Conservation (phyloP, 2,329 filamentous ascomycete species). For the Ophiostoma novo-ulmi region DNA sequence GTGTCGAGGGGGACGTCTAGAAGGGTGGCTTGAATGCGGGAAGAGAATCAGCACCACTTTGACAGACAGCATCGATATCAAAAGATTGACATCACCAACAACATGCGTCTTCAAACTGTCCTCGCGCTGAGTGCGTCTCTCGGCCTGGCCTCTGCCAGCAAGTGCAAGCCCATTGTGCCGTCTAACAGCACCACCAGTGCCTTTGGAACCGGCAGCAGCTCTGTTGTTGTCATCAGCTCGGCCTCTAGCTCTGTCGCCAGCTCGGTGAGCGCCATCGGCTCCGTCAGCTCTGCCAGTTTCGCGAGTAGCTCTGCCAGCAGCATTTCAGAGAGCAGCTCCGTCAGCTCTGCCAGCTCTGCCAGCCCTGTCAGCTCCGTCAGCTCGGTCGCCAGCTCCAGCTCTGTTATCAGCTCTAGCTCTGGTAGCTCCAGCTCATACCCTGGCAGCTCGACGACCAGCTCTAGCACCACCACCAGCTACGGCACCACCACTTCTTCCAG, state of each 20-base stretch:
- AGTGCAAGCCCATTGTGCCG: constrained; percentile 12
- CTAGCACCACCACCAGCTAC: neutral
- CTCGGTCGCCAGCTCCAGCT: neutral
- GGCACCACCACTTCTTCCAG: neutral
- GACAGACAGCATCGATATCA: neutral
- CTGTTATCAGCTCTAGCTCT: too few species aligned
- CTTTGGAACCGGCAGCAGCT: neutral
- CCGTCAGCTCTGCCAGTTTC: neutral
- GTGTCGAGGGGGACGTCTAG: neutral
- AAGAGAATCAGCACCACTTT: neutral
- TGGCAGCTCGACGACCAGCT: neutral
- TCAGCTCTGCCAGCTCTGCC: neutral
- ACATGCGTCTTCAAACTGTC: constrained; percentile 19
- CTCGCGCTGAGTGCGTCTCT: constrained; percentile 15
- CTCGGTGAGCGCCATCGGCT: neutral
- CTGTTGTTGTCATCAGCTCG: neutral
- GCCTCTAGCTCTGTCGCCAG: neutral
- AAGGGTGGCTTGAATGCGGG: neutral
- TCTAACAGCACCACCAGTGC: constrained; percentile 13
- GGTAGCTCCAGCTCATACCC: neutral
- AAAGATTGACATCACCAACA: neutral
- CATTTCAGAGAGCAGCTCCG: neutral
- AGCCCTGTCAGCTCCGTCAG: neutral
- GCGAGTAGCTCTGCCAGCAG: neutral
- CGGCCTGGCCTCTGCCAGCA: constrained; percentile 18